Conservation (phyloP, 2,329 filamentous ascomycete genomes). For the Elsinoe necatrix region DNA sequence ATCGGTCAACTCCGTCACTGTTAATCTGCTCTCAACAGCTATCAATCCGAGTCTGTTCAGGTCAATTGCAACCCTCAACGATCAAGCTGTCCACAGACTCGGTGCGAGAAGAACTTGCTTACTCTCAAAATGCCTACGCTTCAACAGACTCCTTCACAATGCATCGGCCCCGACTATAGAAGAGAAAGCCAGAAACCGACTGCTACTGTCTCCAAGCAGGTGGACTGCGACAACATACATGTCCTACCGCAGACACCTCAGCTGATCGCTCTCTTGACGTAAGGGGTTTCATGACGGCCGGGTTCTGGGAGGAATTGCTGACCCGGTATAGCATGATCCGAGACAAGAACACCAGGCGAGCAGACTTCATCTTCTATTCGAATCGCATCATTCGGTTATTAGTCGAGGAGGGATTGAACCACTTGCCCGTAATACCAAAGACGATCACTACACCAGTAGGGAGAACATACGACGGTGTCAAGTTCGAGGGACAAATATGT, state of each 20-base stretch:
- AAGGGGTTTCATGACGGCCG: constrained; percentile 38
- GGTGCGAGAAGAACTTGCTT: not conserved
- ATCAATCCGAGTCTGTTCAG: constrained; percentile 1
- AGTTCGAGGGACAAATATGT: constrained; percentile 97
- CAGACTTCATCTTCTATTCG: constrained; percentile 98
- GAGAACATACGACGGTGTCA: constrained; percentile 77
- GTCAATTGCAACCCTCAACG: not conserved
- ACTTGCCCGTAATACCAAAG: constrained; percentile 83
- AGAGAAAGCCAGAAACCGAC: constrained; percentile 65
- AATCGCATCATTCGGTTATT: constrained; percentile 95
- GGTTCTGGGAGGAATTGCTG: not conserved
- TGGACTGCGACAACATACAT: constrained; percentile 78
- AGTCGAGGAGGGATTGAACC: constrained; percentile 94
- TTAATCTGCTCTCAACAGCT: not conserved
- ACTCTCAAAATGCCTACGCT: not conserved
- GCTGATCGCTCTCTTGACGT: constrained; percentile 95
- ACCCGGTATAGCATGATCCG: constrained; percentile 70
- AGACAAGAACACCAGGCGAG: constrained; percentile 78
- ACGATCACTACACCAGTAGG: constrained; percentile 87
- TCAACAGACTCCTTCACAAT: constrained; percentile 40
- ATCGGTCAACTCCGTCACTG: constrained; percentile 7
- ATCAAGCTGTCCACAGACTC: not conserved
- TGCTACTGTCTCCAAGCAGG: constrained; percentile 77
- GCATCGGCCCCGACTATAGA: constrained; percentile 72
- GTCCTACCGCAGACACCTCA: constrained; percentile 89